Conservation (phyloP, 805 yeast genomes). For the Candida silvatica region DNA sequence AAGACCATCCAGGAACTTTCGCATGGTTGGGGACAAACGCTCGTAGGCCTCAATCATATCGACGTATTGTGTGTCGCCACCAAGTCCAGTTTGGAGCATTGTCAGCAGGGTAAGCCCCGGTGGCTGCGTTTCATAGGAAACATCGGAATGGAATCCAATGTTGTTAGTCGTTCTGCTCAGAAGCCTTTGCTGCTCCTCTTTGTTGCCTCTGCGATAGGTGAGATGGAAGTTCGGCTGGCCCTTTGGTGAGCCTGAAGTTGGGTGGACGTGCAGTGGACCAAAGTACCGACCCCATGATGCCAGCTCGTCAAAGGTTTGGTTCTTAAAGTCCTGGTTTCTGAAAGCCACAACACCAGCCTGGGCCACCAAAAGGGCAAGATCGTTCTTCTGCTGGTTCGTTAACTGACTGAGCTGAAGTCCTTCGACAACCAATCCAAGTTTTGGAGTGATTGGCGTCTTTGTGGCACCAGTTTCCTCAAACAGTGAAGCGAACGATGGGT, state of each 20-base stretch:
- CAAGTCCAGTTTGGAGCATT: conserved; percentile 44
- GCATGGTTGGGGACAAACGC: conserved; percentile 59
- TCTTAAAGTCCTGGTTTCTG: conserved; percentile 57
- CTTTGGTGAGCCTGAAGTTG: conserved; percentile 64
- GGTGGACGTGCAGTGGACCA: conserved; percentile 69
- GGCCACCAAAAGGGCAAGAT: conserved; percentile 61
- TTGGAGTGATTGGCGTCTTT: conserved; percentile 48
- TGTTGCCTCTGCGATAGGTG: conserved; percentile 43
- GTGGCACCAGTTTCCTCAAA: conserved; percentile 25
- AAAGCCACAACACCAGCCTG: conserved; percentile 62
- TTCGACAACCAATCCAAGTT: conserved; percentile 55
- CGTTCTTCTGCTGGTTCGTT: conserved; percentile 49
- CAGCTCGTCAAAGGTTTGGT: conserved; percentile 40
- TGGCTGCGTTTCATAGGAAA: conserved; percentile 65
- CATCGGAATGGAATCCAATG: conserved; percentile 63
- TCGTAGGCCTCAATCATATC: conserved; percentile 65
- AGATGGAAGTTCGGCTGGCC: conserved; percentile 53
- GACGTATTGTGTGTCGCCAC: conserved; percentile 79
- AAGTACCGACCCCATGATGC: conserved; percentile 51
- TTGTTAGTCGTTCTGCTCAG: conserved; percentile 29
- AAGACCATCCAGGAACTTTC: conserved; percentile 48
- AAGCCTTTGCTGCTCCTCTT: conserved; percentile 27
- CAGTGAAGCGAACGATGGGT: conserved; percentile 42
- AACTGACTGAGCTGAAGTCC: conserved; percentile 53
- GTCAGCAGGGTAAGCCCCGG: conserved; percentile 64